Conservation (phyloP, 164 flowering plant genomes). For the Stephania japonica region DNA sequence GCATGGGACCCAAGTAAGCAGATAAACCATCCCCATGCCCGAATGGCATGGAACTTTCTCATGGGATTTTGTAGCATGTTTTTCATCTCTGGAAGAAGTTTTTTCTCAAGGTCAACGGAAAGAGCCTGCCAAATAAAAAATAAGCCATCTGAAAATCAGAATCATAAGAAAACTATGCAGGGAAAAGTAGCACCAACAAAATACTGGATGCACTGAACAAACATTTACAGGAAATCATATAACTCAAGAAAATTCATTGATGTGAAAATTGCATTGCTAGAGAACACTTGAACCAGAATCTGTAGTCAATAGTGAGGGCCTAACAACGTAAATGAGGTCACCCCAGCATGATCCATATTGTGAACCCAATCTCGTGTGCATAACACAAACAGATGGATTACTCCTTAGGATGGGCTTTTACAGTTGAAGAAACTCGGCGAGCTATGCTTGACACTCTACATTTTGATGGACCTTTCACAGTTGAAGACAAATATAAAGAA, state of each 20-base stretch:
- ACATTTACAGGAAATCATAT: background rate
- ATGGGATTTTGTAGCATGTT: constrained; percentile 37
- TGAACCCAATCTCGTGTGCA: too few relatives aligned
- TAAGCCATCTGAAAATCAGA: background rate
- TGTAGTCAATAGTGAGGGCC: too few relatives aligned
- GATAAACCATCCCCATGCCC: constrained; percentile 87
- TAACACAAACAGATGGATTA: too few relatives aligned
- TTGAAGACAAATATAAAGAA: too few relatives aligned
- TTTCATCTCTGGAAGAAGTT: constrained; percentile 47
- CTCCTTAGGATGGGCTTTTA: too few relatives aligned
- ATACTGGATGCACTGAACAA: background rate
- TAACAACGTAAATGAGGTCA: too few relatives aligned
- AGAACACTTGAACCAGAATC: too few relatives aligned
- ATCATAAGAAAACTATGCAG: background rate
- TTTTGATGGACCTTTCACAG: too few relatives aligned
- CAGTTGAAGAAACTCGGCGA: too few relatives aligned
- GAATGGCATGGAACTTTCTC: constrained; percentile 45
- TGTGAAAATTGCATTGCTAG: background rate
- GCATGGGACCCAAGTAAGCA: constrained; percentile 55
- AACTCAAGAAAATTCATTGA: background rate
- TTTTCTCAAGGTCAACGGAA: constrained; percentile 45
- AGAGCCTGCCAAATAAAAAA: constrained; percentile 36
- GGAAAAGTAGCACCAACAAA: background rate
- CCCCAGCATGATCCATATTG: too few relatives aligned
- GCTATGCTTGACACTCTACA: too few relatives aligned